Evolutionary conservation across 352 stramenopile species (phyloP).

Genomic region (Elongisporangium prolatum): DNA sequence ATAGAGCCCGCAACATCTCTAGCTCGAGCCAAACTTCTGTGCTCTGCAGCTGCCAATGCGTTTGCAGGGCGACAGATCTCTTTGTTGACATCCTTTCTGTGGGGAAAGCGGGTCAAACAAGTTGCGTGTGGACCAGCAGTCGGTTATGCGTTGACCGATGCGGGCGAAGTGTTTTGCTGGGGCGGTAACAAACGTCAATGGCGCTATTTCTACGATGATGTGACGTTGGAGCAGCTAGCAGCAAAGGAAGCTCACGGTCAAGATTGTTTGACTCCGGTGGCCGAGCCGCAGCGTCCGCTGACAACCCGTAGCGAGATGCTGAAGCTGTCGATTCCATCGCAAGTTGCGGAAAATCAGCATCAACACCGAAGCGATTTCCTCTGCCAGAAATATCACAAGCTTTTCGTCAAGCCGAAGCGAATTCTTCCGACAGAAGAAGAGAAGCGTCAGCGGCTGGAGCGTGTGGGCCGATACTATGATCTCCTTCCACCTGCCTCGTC

Average conservation of each 20-base stretch:
- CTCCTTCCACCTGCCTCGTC: conserved; percentile 14
- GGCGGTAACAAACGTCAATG: conserved; percentile 63
- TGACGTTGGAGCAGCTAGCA: conserved; percentile 4
- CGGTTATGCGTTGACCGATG: conserved; percentile 60
- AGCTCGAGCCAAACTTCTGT: conserved; percentile 26
- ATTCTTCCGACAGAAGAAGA: conserved; percentile 36
- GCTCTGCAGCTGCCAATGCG: conserved; percentile 33
- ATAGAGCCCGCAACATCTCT: not conserved
- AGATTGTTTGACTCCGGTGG: not conserved
- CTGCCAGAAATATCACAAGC: conserved; percentile 41
- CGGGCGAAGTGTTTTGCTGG: conserved; percentile 74
- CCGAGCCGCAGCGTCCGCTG: conserved; percentile 15
- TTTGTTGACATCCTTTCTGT: conserved; percentile 63
- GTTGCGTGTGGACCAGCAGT: conserved; percentile 46
- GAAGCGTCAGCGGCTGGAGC: conserved; percentile 28
- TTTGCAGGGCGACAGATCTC: conserved; percentile 54
- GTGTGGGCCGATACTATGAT: conserved; percentile 58
- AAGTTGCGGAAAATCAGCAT: conserved; percentile 28
- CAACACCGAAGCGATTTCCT: conserved; percentile 29
- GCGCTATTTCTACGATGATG: conserved; percentile 67
- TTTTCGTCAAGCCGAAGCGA: conserved; percentile 39
- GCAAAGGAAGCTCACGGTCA: not conserved
- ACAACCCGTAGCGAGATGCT: conserved; percentile 65
- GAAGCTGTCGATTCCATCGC: conserved; percentile 42
- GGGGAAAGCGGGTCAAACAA: conserved; percentile 57